Base-by-base conservation (phyloP, 495 filamentous ascomycete species). In the Trypethelium eluteriae region DNA sequence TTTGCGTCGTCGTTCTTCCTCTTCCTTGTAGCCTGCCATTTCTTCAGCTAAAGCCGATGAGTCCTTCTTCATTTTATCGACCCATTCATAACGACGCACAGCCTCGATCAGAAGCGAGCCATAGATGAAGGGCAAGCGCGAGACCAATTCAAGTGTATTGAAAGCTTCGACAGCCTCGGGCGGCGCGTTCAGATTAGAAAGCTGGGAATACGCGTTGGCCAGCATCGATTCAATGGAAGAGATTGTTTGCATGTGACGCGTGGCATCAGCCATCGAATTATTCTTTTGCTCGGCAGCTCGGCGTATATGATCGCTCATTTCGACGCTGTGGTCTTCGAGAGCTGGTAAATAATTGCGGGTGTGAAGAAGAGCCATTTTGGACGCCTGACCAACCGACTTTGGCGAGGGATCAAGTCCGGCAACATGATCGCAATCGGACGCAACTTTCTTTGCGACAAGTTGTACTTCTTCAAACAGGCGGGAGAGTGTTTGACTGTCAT, bases 271-370 rank as follows among this genome's bases (percentile, higher is more conserved):
- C 10, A 85, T 79, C 6, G 80, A 77, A 63, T 86, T 85, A 68
- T 89, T 70, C 77, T 75, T 84, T 44, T 81, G 82, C 66, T 88
- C 82, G 12, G 87, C 84, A 16, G 86, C 86, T 70, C 87, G 83
- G 64, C 83, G 84, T 65, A 91, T 76, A 68, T 89, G 81, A 5
- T 88, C 83, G 70, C 89, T 85, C 80, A 98, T 87, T 70, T 98
- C 94, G 7, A 78, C 66, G 65, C 85, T 82, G 49, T 89, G 83
- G 39, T 89, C 88, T 47, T 80, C 73, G 3, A 98, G 81, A 38
- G 85, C 91, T 3, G 94, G 94, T n/a, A 99, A 78, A 59, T 93
- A 85, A 66, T 92, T 89, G 67, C 89, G 87, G 0, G 92, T 97
- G 73, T 96, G 92, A 39, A 86, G 85, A 12, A 91, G 83, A 3